Base-by-base conservation (phyloP, 345 rosid genomes). In the Cardamine resedifolia region DNA sequence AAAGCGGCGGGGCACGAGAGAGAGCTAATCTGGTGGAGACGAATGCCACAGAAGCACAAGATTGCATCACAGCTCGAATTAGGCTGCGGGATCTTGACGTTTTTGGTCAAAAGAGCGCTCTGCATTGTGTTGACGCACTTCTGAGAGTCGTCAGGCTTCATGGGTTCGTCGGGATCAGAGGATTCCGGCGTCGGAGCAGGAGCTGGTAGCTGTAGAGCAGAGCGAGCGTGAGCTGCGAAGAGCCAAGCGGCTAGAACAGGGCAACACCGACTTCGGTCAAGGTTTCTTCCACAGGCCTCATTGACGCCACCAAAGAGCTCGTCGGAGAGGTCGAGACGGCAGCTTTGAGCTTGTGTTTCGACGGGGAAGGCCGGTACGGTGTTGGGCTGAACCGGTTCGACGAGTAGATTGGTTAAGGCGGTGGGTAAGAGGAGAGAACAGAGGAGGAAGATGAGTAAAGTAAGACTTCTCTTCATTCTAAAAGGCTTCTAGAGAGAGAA, bases 201-300 rank as follows among this genome's bases (percentile, higher is more conserved):
- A 44, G 88, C 83, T 0, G 85, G 79, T 10, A 95, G 53, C 81
- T 90, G 86, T 2, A 95, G 92, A 61, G 99, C 99, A 6, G 85
- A 85, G 50, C 89, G 75, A 18, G 99, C 93, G 65, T 91, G 99
- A 59, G 99, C 99, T 3, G 99, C 98, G 71, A 85, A 95, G 48
- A 95, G 90, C 99, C 99, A 95, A 0, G 99, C 99, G 0, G 94
- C 98, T 6, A 95, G 68, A 7, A 95, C 99, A 0, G 98, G 99
- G 62, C 99, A 91, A 78, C 98, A 95, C 5, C 99, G 87, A 72
- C 97, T 81, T 28, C 98, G 80, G 87, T 95, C 99, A 3, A 95
- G 88, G 83, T 85, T 83, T 58, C 87, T 73, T 43, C 96, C 88
- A 71, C 99, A 95, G 1, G 99, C 99, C 9, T 83, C 88, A 66